Percentiles rank a stretch among this genome's conserved stretches.
phyloP scores from a whole-genome alignment of 768 basidiomycete species.

The Jaapia argillacea region DNA sequence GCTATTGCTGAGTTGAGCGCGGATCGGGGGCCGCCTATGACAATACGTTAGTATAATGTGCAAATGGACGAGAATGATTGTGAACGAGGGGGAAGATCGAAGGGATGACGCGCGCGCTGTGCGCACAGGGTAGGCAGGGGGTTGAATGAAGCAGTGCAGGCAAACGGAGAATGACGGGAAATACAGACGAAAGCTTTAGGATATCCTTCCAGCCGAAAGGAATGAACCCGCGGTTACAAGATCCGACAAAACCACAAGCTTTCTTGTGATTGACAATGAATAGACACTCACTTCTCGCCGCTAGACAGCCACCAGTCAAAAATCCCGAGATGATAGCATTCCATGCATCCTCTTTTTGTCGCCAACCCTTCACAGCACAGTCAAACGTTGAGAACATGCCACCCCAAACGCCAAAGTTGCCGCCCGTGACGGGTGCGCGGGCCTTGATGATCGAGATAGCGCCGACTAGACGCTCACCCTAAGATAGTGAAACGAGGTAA shows the following conservation, averaged over 20 bases:
- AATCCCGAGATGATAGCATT: conserved; percentile 98
- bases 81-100: neutral
- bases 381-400: conserved; percentile 99
- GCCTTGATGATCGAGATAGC: conserved; percentile 97
- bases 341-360: conserved; percentile 98
- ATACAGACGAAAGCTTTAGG: neutral
- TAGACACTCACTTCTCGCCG: conserved; percentile 72
- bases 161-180: conserved; percentile 1
- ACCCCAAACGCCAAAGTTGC: conserved; percentile 94
- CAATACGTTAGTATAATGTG: neutral
- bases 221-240: too few relatives aligned
- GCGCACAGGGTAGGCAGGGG: neutral
- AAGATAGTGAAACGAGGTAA: conserved; percentile 2
- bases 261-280: conserved; percentile 4
- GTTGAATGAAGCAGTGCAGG: neutral
- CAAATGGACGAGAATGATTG: conserved; percentile 5
- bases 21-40: conserved; percentile 86
- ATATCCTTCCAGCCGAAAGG: too few relatives aligned
- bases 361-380: conserved; percentile 93
- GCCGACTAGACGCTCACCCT: conserved; percentile 93
- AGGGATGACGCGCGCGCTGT: neutral
- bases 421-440: conserved; percentile 94
- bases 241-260: too few relatives aligned
- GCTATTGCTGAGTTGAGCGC: conserved; percentile 90
- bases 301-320: conserved; percentile 95